A percentile compares a stretch with the other conserved stretches of the same genome.
Conservation (phyloP, 2,329 filamentous ascomycete species). For the Fusarium verrucosum region DNA sequence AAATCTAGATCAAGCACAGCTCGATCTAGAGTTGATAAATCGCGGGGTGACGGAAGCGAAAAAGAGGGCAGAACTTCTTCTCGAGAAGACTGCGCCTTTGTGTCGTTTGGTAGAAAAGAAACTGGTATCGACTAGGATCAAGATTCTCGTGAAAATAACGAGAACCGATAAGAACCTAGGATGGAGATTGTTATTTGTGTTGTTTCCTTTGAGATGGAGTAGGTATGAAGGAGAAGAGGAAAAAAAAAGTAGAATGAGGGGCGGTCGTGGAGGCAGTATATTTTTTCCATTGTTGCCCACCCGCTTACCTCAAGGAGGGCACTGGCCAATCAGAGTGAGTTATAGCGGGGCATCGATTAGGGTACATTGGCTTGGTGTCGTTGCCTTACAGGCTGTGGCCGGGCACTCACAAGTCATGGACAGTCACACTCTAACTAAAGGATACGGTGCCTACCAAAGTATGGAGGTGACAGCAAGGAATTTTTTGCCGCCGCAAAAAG, state of each 20-base stretch:
- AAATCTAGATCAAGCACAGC: slow-evolving; percentile 80
- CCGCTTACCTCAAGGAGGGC: slow-evolving; percentile 43
- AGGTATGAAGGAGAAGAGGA: slow-evolving; percentile 46
- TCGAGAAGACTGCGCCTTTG: slow-evolving; percentile 48
- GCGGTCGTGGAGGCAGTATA: slow-evolving; percentile 49
- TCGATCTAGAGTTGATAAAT: slow-evolving; percentile 70
- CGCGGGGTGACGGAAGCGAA: slow-evolving; percentile 50
- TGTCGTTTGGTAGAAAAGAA: slow-evolving; percentile 40
- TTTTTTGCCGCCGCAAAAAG: slow-evolving; percentile 11
- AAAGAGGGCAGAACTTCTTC: slow-evolving; percentile 52
- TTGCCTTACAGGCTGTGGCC: neutral
- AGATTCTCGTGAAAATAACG: slow-evolving; percentile 57
- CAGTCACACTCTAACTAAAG: neutral
- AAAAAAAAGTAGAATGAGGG: slow-evolving; percentile 55
- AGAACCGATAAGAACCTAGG: slow-evolving; percentile 56
- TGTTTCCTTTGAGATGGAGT: slow-evolving; percentile 44
- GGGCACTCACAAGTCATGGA: slow-evolving; percentile 9
- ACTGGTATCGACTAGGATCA: slow-evolving; percentile 57
- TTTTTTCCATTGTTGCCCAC: slow-evolving; percentile 50
- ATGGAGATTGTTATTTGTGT: slow-evolving; percentile 49
- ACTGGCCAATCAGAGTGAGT: slow-evolving; percentile 38
- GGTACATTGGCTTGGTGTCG: slow-evolving; percentile 37
- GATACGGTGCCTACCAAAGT: neutral
- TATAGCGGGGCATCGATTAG: slow-evolving; percentile 41
- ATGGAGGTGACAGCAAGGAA: neutral